Base-by-base conservation (phyloP, 495 filamentous ascomycete species). In the Daldinia concentrica region DNA sequence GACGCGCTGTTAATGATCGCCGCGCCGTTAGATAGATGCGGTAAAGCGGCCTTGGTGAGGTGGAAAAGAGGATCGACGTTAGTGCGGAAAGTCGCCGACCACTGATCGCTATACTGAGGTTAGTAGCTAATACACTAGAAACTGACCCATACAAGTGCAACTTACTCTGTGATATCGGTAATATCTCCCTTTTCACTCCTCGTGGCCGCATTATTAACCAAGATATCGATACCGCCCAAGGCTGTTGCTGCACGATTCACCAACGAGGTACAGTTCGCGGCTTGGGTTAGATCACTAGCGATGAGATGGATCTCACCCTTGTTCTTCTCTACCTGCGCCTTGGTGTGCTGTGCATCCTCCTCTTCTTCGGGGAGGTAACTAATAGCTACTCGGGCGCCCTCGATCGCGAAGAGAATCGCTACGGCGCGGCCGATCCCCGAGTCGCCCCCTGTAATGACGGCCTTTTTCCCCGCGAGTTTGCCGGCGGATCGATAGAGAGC, bases 11-110 rank as follows among this genome's bases (percentile, higher is more conserved):
- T 91, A 72, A 90, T 88, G 70, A 91, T 90, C 3, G 82, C 86
- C 27, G 80, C 83, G 9, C 86, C 87, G 56, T 81, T 82, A 51
- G 80, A 75, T 82, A 90, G 85, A 64, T 89, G 82, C 5, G 83
- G 83, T 19, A 90, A 66, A 3, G 86, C 82, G 66, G 80, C 89
- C 71, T 90, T 91, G 11, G 86, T 83, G 66, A 90, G 77, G 19
- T 88, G 86, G 71, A 91, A 87, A 82, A 90, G 88, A 69, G 85
- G 83, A 37, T 90, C 71, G 51, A 91, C 84, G 59, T 92, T 90
- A 56, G 76, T 82, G 24, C 81, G 79, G 81, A 89, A 91, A 0
- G 82, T 82, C 59, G 45, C 14, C 34, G 41, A 66, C 52, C 41
- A 66, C 17, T 58, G 54, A 4, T 51, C 62, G 2, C 62, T 64